Percentiles rank a stretch among this genome's conserved stretches.
These are phyloP conservation scores for Amaranthus hypochondriacus DNA, from an alignment of 148 eudicot genomes.

Conservation along the genomic window DNA sequence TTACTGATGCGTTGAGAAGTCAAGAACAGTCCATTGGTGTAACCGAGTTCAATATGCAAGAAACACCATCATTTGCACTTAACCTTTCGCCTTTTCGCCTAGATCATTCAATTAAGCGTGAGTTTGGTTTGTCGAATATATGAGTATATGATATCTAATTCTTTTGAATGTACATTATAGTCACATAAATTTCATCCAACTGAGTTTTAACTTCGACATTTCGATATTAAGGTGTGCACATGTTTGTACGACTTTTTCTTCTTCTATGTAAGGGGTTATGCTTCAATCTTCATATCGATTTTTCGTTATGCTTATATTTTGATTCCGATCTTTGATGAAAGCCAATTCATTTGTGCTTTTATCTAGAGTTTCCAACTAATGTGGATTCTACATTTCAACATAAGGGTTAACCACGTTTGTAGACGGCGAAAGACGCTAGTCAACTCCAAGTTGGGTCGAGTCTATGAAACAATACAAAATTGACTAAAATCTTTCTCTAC, in stretches of 20 bases:
- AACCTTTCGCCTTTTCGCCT: conserved; percentile 9
- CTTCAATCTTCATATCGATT: not conserved
- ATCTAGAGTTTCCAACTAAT: too few species aligned
- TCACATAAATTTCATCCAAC: not conserved
- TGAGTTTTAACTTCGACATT: conserved; percentile 23
- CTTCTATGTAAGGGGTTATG: conserved; percentile 8
- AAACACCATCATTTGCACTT: not conserved
- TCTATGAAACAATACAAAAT: too few species aligned
- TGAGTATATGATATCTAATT: conserved; percentile 1
- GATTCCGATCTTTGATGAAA: not conserved
- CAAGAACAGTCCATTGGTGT: not conserved
- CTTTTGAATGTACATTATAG: conserved; percentile 25
- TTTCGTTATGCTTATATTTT: not conserved
- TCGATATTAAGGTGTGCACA: conserved; percentile 13
- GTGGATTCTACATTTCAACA: too few species aligned
- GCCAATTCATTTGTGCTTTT: not conserved
- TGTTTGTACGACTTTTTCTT: conserved; percentile 25
- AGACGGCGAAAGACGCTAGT: too few species aligned
- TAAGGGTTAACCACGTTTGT: too few species aligned
- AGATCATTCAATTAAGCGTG: conserved; percentile 15
- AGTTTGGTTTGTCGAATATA: conserved; percentile 24
- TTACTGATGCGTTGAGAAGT: not conserved
- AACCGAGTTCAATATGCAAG: conserved; percentile 7
- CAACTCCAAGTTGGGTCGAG: too few species aligned
- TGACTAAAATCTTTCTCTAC: too few species aligned